Percentiles rank a stretch among this genome's conserved stretches.
These are phyloP conservation scores for Fagopyrum homotropicum DNA, from an alignment of 148 eudicot species.

Conservation along the genomic window DNA sequence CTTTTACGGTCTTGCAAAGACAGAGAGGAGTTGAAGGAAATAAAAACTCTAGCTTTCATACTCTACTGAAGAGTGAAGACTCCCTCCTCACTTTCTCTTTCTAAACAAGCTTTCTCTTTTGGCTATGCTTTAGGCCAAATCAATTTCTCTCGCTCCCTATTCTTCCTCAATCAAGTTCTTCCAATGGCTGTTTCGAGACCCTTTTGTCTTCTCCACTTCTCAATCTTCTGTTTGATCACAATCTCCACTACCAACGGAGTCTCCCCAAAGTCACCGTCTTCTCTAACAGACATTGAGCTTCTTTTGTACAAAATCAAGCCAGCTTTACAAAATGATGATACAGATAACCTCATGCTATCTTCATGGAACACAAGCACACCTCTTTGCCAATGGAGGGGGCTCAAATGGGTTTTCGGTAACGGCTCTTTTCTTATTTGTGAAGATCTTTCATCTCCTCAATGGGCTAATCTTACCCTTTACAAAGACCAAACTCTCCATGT, in stretches of 20 bases:
- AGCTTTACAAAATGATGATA: slow-evolving; percentile 30
- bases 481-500: slow-evolving; percentile 51
- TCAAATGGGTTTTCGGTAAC: slow-evolving; percentile 60
- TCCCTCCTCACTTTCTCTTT: not conserved
- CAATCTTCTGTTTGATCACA: not conserved
- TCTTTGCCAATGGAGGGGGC: slow-evolving; percentile 87
- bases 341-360: slow-evolving; percentile 43
- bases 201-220: not conserved
- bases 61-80: not conserved
- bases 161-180: slow-evolving; percentile 1
- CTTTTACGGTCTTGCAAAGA: not conserved
- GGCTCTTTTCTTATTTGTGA: slow-evolving; percentile 37
- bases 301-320: slow-evolving; percentile 62
- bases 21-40: not conserved
- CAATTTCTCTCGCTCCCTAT: not conserved
- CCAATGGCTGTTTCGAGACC: slow-evolving; percentile 7
- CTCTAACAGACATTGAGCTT: slow-evolving; percentile 50
- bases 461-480: slow-evolving; percentile 40
- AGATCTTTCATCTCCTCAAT: slow-evolving; percentile 62
- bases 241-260: not conserved
- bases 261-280: slow-evolving; percentile 37
- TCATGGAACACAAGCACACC: slow-evolving; percentile 71
- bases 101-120: not conserved
- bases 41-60: not conserved
- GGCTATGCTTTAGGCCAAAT: not conserved